Percentiles rank a stretch among this genome's conserved stretches.
Conservation (phyloP, 495 filamentous ascomycete species). For the Amniculicola lignicola region DNA sequence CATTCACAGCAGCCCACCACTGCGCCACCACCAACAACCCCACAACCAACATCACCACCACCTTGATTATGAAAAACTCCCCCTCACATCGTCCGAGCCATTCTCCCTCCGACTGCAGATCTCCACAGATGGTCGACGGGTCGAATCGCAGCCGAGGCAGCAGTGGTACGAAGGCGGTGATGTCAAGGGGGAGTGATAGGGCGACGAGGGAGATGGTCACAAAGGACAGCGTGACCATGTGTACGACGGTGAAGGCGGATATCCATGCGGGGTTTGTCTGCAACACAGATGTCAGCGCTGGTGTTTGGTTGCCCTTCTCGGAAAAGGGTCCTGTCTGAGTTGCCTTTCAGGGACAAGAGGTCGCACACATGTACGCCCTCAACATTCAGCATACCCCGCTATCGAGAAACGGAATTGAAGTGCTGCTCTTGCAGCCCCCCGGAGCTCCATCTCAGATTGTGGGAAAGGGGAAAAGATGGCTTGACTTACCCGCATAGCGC, state of each 20-base stretch:
- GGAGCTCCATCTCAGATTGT: no score
- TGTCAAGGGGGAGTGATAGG: constrained; percentile 1
- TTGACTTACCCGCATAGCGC: constrained; percentile 22
- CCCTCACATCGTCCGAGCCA: constrained; percentile 9
- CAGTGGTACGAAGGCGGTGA: not conserved
- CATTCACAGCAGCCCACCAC: constrained; percentile 25
- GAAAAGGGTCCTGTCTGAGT: no score
- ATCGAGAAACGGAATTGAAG: no score
- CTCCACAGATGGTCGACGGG: not conserved
- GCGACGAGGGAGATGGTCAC: constrained; percentile 2
- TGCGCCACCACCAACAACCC: constrained; percentile 21
- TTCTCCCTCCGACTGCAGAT: not conserved
- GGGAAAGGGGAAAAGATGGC: no score
- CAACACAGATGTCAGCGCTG: no score
- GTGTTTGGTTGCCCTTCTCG: no score
- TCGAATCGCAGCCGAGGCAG: not conserved
- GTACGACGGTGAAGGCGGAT: constrained; percentile 10
- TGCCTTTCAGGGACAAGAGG: no score
- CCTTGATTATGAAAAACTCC: constrained; percentile 7
- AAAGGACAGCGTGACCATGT: not conserved
- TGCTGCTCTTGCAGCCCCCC: no score
- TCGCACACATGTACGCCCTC: constrained; percentile 9
- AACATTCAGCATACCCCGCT: not conserved
- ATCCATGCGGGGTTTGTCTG: constrained; percentile 2
- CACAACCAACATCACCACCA: constrained; percentile 1